Conservation (phyloP, 352 stramenopile species). For the Phytophthora vignae region DNA sequence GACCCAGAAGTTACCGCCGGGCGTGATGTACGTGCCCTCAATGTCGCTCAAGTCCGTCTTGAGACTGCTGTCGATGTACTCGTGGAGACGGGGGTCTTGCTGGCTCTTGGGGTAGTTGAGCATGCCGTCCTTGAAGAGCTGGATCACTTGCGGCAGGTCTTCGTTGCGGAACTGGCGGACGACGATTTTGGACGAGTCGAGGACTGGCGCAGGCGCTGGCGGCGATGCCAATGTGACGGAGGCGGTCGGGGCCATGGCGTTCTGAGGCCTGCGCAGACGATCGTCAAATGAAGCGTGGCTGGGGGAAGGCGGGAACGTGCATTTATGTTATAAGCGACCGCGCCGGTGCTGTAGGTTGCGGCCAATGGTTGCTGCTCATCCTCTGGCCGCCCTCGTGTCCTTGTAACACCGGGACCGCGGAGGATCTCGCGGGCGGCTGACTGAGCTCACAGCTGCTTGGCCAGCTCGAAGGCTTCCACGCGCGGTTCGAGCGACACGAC, state of each 20-base stretch:
- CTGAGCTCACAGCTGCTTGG: slow-evolving; percentile 41
- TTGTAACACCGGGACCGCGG: slow-evolving; percentile 10
- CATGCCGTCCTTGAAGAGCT: slow-evolving; percentile 37
- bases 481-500: slow-evolving; percentile 44
- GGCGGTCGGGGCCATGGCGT: slow-evolving; percentile 19
- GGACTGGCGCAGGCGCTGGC: not conserved
- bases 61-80: slow-evolving; percentile 35
- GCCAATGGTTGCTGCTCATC: not conserved
- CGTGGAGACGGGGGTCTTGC: slow-evolving; percentile 16
- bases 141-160: slow-evolving; percentile 31
- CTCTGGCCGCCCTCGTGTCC: not conserved
- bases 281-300: slow-evolving; percentile 22
- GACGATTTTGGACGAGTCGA: slow-evolving; percentile 24
- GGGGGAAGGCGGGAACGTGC: not conserved
- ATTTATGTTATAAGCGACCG: slow-evolving; percentile 6
- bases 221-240: slow-evolving; percentile 6
- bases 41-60: slow-evolving; percentile 42
- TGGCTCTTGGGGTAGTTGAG: slow-evolving; percentile 24
- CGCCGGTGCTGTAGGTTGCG: slow-evolving; percentile 7
- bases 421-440: not conserved
- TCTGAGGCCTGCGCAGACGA: slow-evolving; percentile 5
- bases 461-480: slow-evolving; percentile 42
- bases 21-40: slow-evolving; percentile 38
- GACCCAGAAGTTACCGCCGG: slow-evolving; percentile 57
- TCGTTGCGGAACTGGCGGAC: slow-evolving; percentile 25